phyloP scores from a whole-genome alignment of 2,329 filamentous ascomycete genomes.

The Pseudocercospora fuligena region DNA sequence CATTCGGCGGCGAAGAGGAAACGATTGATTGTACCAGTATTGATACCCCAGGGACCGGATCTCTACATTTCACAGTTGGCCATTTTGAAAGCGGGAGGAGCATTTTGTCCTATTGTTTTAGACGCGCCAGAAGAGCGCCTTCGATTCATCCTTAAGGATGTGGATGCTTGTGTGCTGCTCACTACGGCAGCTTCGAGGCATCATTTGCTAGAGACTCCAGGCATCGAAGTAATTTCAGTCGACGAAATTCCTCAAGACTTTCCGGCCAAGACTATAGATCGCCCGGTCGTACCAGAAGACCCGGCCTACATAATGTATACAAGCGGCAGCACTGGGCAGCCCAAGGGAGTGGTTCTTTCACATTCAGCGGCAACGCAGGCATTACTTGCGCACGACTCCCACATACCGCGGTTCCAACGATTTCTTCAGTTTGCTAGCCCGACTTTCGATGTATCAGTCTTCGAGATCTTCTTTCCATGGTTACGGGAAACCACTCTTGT shows the following conservation, averaged over 20 bases:
- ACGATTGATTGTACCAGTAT: constrained; percentile 68
- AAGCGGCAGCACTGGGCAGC: constrained; percentile 84
- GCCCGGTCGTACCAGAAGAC: constrained; percentile 23
- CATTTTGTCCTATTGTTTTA: constrained; percentile 82
- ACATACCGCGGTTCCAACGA: constrained; percentile 75
- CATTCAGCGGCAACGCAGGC: constrained; percentile 82
- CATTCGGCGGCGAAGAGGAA: constrained; percentile 22
- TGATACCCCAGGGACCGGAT: constrained; percentile 75
- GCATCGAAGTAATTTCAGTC: constrained; percentile 47
- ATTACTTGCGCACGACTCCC: constrained; percentile 76
- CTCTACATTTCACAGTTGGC: constrained; percentile 80
- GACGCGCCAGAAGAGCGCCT: constrained; percentile 79
- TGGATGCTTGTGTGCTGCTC: constrained; percentile 70
- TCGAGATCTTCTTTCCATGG: constrained; percentile 90
- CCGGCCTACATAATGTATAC: constrained; percentile 94
- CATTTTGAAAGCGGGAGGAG: constrained; percentile 78
- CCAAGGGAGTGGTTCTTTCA: constrained; percentile 84
- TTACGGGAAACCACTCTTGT: constrained; percentile 75
- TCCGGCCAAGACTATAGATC: background rate
- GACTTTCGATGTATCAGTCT: constrained; percentile 92
- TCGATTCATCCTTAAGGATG: constrained; percentile 79
- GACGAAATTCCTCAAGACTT: constrained; percentile 44
- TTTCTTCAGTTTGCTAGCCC: constrained; percentile 92
- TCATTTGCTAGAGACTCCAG: constrained; percentile 44
- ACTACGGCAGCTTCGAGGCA: constrained; percentile 59